Base-by-base conservation (phyloP, 1,139 yeast species). In the Scheffersomyces segobiensis region DNA sequence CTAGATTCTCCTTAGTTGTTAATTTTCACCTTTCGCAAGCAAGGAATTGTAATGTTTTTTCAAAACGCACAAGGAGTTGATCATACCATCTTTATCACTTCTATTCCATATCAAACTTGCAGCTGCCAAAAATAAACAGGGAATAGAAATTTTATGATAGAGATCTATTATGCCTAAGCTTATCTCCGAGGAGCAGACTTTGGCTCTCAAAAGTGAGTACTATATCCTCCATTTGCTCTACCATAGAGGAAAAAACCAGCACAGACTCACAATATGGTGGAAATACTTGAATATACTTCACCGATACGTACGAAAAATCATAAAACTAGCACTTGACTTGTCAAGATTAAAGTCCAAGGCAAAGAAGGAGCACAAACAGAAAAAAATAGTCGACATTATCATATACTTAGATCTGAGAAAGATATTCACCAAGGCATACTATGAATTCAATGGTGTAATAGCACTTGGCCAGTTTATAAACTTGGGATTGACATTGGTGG, bases 231-330 rank as follows among this genome's bases (percentile, higher is more conserved):
- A 85, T 63, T 71, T 91, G 52, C 64, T 91, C 3, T 86, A 88
- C 67, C 91, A 88, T 64, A 76, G 97, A 61, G 89, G 88, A 69
- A 79, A 80, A 61, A 91, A 91, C 69, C 97, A 92, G 71, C 97
- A 91, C 66, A 76, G 87, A n/a, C 82, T 81, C 18, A 83, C 90
- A 50, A 70, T 69, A 22, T 92, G 97, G 97, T 92, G 97, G 93
- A 82, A 77, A 58, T 81, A 84, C 60, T 75, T 92, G 55, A 80
- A 86, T 60, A 81, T 88, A n/a, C 68, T 90, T 24, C 88, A 88
- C 62, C 79, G 97, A 47, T 76, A 82, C 53, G 63, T 86, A 19
- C 74, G 87, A 7, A 77, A 78, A 55, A 70, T 86, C 14, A 55
- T 78, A 18, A 68, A 63, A 56, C 57, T 69, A 18, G 59, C 64